Base-by-base conservation (phyloP, 768 basidiomycete species). In the Psilocybe subaeruginosa region DNA sequence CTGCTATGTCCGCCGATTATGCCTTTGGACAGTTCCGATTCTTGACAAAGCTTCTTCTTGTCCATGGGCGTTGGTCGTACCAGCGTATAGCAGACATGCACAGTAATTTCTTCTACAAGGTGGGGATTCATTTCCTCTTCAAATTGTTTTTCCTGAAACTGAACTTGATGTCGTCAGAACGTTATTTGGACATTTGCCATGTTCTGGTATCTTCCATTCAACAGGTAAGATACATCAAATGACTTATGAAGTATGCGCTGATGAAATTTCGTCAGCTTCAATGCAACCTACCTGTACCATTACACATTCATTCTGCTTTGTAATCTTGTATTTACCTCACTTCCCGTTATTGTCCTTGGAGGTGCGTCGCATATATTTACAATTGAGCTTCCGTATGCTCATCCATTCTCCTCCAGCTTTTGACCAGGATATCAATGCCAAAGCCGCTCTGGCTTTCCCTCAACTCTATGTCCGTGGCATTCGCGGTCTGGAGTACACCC, bases 1-100 rank as follows among this genome's bases (percentile, higher is more conserved):
- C 97, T 31, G 96, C 97, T 51, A 98, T 98, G 96, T 97, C 95
- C 4, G 97, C 97, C 5, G 97, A 99, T 72, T 98, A 97, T 68
- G 97, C 97, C 0, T 96, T 99, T 77, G 97, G 94, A 1, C 97
- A 98, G 72, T 99, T 99, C 80, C 81, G 96, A 57, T 98, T 90
- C 80, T 73, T 99, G 61, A 95, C 94, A 2, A 93, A 94, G 73
- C 77, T 98, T 48, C 80, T 98, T 0, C 82, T 98, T 60, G 94
- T 97, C 8, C 97, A 99, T 71, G 97, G 97, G 4, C 88, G 94
- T 27, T 97, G 97, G 97, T 96, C 93, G 30, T 99, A 99, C 76
- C 91, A 93, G 68, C 92, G 97, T 46, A 81, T 98, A 46, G 95
- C 96, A 14, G 95, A 97, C 69, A 97, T 98, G 95, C 93, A 96